These are phyloP conservation scores for Aspergillus sclerotialis DNA, from an alignment of 2,329 filamentous ascomycete genomes.

Conservation along the genomic window DNA sequence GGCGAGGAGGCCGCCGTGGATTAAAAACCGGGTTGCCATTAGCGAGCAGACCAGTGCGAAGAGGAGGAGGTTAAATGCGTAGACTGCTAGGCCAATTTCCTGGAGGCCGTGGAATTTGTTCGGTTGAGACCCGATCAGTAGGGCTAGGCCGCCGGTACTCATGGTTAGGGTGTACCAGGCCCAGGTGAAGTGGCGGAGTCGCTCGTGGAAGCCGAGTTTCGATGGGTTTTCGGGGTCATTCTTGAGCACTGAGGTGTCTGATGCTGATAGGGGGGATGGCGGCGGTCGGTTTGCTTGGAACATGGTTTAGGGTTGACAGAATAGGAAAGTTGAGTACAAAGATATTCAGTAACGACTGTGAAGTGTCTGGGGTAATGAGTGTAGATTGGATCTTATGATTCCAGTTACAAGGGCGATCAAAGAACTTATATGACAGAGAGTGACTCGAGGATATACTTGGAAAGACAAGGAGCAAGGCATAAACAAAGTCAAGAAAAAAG, in stretches of 20 bases:
- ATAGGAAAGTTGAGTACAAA: too few species aligned
- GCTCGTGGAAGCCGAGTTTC: slow-evolving; percentile 15
- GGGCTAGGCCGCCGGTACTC: slow-evolving; percentile 64
- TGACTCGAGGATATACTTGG: too few species aligned
- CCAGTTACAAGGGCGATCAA: too few species aligned
- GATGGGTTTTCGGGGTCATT: slow-evolving; percentile 12
- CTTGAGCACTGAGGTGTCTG: slow-evolving; percentile 14
- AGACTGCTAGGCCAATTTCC: slow-evolving; percentile 60
- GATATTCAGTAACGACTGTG: too few species aligned
- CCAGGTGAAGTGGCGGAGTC: slow-evolving; percentile 54
- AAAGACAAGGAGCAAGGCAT: too few species aligned
- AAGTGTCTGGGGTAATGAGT: background rate
- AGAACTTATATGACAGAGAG: too few species aligned
- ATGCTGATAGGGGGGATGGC: slow-evolving; percentile 15
- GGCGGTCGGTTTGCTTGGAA: slow-evolving; percentile 13
- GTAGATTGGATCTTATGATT: too few species aligned
- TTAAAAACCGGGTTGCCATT: slow-evolving; percentile 55
- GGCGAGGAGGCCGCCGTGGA: slow-evolving; percentile 48
- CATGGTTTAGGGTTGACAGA: too few species aligned
- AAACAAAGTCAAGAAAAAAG: slow-evolving; percentile 4
- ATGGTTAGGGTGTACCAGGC: slow-evolving; percentile 70
- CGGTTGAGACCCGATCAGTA: slow-evolving; percentile 56
- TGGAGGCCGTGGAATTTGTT: slow-evolving; percentile 57
- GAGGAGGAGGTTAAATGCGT: slow-evolving; percentile 60
- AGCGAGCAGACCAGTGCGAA: slow-evolving; percentile 51